Evolutionary conservation across 2,329 filamentous ascomycete species (phyloP).

Genomic region (Cladosporium austrohemisphaericum): DNA sequence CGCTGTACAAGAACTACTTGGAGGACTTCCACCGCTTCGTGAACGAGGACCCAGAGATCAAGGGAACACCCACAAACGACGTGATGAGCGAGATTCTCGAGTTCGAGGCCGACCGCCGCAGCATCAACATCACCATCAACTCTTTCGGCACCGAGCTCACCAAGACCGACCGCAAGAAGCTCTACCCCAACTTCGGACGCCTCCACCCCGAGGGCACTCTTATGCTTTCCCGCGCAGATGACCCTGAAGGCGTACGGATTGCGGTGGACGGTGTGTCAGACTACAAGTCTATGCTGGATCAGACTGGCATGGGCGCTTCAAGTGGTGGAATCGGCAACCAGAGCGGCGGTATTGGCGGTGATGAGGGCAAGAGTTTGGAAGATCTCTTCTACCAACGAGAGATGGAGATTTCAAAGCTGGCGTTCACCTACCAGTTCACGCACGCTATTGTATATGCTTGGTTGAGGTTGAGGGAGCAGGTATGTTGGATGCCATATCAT

Average conservation of each 20-base stretch:
- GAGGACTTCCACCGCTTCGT: constrained; percentile 97
- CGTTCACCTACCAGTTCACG: constrained; percentile 94
- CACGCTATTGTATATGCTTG: constrained; percentile 94
- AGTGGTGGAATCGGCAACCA: constrained; percentile 75
- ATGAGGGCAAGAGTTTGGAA: constrained; percentile 85
- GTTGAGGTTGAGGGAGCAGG: constrained; percentile 97
- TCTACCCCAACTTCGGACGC: constrained; percentile 88
- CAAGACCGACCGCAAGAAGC: constrained; percentile 90
- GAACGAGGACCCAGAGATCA: constrained; percentile 81
- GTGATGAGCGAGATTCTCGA: constrained; percentile 95
- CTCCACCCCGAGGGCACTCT: constrained; percentile 91
- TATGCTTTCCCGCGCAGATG: constrained; percentile 92
- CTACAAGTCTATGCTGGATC: constrained; percentile 95
- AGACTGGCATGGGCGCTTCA: constrained; percentile 72
- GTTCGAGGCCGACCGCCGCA: constrained; percentile 92
- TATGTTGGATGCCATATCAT: too few species aligned
- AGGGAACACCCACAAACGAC: constrained; percentile 82
- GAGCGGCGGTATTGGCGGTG: constrained; percentile 69
- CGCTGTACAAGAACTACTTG: constrained; percentile 98
- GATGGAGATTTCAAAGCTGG: constrained; percentile 94
- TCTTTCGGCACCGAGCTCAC: constrained; percentile 94
- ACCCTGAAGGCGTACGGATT: constrained; percentile 87
- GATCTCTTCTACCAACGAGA: constrained; percentile 99
- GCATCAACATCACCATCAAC: constrained; percentile 99
- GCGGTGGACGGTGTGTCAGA: constrained; percentile 90